These are phyloP conservation scores for Podospora bellae-mahoneyi DNA, from an alignment of 495 filamentous ascomycete genomes.

Conservation along the genomic window DNA sequence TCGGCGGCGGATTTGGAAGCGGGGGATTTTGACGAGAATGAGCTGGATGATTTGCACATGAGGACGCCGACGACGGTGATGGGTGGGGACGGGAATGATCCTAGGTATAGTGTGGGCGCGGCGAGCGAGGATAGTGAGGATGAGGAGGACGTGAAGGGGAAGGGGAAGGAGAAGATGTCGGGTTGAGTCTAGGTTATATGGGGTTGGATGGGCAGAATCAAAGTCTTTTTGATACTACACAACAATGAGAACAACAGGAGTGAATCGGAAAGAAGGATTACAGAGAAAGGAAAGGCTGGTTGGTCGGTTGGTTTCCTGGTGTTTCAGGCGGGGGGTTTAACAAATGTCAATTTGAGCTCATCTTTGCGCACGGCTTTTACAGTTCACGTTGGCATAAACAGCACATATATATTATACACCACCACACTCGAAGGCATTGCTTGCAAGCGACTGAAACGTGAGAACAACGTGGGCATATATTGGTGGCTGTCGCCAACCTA, in stretches of 20 bases:
- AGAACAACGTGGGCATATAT: not conserved
- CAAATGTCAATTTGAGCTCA: not conserved
- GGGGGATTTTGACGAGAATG: conserved; percentile 84
- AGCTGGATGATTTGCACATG: conserved; percentile 72
- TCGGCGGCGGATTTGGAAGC: conserved; percentile 57
- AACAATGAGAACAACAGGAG: not conserved
- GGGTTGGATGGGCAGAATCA: not conserved
- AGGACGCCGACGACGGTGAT: conserved; percentile 33
- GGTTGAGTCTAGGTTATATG: not conserved
- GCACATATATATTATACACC: not conserved
- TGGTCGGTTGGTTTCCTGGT: not conserved
- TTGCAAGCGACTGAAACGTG: not conserved
- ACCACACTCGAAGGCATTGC: not conserved
- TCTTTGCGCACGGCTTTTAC: not conserved
- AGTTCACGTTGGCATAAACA: not conserved
- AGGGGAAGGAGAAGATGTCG: conserved; percentile 14
- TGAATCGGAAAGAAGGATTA: too few relatives aligned
- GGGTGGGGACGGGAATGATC: conserved; percentile 24
- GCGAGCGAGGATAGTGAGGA: conserved; percentile 55
- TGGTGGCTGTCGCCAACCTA: not conserved
- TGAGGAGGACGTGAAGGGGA: conserved; percentile 31
- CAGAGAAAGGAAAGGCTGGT: not conserved
- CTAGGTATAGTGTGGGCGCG: conserved; percentile 57
- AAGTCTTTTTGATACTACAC: not conserved
- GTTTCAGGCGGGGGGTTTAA: not conserved